Evolutionary conservation across 1,284 basidiomycete species (phyloP), one percentile per base, ranked within the genome.

Genomic region (Golubevia sp.): DNA sequence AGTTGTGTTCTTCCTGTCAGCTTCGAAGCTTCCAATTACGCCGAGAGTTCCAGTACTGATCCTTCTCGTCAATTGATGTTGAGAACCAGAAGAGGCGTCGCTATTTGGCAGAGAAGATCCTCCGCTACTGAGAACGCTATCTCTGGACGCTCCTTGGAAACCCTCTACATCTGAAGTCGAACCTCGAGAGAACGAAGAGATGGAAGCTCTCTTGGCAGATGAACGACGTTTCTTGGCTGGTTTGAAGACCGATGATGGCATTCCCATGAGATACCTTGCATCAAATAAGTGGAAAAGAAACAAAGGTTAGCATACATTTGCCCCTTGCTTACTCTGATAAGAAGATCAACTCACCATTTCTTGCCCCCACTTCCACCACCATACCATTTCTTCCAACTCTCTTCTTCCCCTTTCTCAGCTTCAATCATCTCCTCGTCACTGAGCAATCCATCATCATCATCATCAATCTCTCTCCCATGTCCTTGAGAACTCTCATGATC

Each of bases 201-300:
- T 44, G 11, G 38, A 44, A 13, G 11, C 18, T 44, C 38, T 44
- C 38, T 44, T 44, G 38, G 38, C 11, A 2, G 38, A 44, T 18
- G 38, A 44, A 44, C 18, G 38, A 13, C 18, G 38, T 6, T 44
- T 44, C 38, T 44, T 71, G 68, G 56, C 58, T 0, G 74, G 66
- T 62, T 70, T 77, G 66, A 77, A 77, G 25, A 69, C 61, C n/a
- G 68, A 65, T 6, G 73, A 63, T 1, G 75, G 71, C 71, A 77
- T 76, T 27, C 73, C 73, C 75, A 77, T 77, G 30, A 77, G 59
- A 52, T 77, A 77, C 56, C 55, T 62, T 49, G 11, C 20, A 30
- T 2, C 11, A 8, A 50, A 23, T 38, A 3, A 30, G 30, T 2
- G 23, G 24, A 44, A 30, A 24, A 7, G 30, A 11, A 56, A n/a